Conservation (phyloP, 129 eudicot species). For the Dittrichia graveolens region DNA sequence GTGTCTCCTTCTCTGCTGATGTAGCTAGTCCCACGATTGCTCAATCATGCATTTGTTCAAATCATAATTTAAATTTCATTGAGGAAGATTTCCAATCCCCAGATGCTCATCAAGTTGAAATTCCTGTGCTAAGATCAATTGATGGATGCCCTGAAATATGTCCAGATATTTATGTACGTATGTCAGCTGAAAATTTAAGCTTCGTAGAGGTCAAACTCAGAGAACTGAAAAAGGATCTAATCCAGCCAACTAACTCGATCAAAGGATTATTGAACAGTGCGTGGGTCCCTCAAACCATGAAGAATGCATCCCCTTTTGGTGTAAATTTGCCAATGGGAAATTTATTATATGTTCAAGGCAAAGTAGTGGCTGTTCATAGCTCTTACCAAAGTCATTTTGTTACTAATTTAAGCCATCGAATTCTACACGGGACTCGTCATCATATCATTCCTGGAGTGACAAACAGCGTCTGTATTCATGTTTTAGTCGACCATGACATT, state of each 20-base stretch:
- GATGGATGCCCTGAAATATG: constrained; percentile 25
- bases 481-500: constrained; percentile 42
- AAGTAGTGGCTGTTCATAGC: constrained; percentile 60
- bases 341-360: constrained; percentile 59
- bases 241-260: constrained; percentile 39
- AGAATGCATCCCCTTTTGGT: constrained; percentile 32
- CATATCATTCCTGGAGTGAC: constrained; percentile 37
- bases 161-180: constrained; percentile 47
- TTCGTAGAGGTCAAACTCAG: constrained; percentile 44
- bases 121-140: background rate
- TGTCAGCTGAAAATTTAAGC: constrained; percentile 44
- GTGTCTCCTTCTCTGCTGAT: constrained; percentile 51
- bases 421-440: constrained; percentile 23
- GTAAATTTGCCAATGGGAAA: constrained; percentile 56
- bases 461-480: constrained; percentile 58
- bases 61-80: no score
- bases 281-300: constrained; percentile 28
- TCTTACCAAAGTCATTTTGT: constrained; percentile 32
- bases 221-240: constrained; percentile 31
- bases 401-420: constrained; percentile 18
- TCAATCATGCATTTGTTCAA: background rate
- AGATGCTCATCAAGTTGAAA: no score
- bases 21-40: constrained; percentile 29
- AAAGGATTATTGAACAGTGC: constrained; percentile 32
- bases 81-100: no score